Evolutionary conservation across 805 yeast species (phyloP), one percentile per base, ranked within the genome.

Genomic region (Metschnikowia kofuensis): DNA sequence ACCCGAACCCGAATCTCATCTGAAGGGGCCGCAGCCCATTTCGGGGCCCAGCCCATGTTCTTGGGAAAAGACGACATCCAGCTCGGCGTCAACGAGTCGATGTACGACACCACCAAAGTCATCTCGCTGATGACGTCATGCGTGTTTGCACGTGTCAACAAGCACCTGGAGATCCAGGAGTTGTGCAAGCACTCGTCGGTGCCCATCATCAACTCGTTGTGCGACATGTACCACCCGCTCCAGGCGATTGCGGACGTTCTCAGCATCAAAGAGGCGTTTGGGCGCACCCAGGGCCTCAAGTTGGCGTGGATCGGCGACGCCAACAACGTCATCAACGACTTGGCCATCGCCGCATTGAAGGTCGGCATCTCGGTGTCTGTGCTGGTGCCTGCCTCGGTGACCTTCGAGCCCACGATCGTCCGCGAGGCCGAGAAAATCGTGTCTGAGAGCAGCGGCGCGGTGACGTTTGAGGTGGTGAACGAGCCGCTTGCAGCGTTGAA

Each of bases 301-400:
- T 70, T 92, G 42, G 83, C 97, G 1, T 92, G 99, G 99, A 83
- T 94, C 15, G 99, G 99, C 51, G 99, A 92, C 66, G 85, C 97
- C 30, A 94, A 94, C 67, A 94, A 94, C 61, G 98, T 94, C 31
- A 85, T 94, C 52, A 92, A 94, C 66, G 99, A 94, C 70, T 77
- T 94, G 68, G 82, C 95, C 11, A 82, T 91, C 53, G 98, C 97
- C 8, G 81, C 94, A 27, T 77, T 89, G 56, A 89, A 85, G 70
- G 74, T 80, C 6, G 97, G 97, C 11, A 90, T 94, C 49, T 76
- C 80, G 50, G 94, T 91, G 12, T 67, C 92, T 0, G 77, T 91
- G 36, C 90, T 96, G n/a, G 82, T 94, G 10, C 98, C 98, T 27
- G 55, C 65, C n/a, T 85, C 83, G 10, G 81, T 87, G 51, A 79